Evolutionary conservation across 108 stramenopile species (phyloP).

Genomic region (Stephanodiscus triporus): DNA sequence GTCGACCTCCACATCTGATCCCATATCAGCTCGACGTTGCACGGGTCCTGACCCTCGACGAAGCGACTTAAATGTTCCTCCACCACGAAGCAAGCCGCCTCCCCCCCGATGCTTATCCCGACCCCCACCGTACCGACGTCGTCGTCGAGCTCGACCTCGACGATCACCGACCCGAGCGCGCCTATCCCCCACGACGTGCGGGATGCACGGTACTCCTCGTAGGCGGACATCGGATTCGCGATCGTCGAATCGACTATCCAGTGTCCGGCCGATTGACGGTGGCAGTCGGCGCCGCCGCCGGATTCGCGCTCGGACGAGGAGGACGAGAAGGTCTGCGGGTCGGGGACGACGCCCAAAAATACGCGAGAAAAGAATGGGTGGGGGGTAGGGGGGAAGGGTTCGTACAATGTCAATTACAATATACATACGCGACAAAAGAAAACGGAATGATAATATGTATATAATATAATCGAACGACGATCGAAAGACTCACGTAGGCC

Average conservation of each 20-base stretch:
- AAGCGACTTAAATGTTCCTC: conserved; percentile 64
- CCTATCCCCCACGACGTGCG: conserved; percentile 71
- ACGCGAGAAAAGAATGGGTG: not conserved
- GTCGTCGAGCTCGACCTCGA: conserved; percentile 63
- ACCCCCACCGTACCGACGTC: conserved; percentile 47
- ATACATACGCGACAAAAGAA: not conserved
- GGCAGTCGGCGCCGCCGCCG: conserved; percentile 70
- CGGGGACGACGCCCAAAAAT: not conserved
- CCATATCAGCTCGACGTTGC: conserved; percentile 76
- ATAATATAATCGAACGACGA: not conserved
- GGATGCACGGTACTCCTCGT: conserved; percentile 53
- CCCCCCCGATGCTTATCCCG: conserved; percentile 69
- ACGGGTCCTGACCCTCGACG: conserved; percentile 63
- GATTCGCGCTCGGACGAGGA: conserved; percentile 50
- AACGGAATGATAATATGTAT: not conserved
- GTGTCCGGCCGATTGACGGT: conserved; percentile 58
- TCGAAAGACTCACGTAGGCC: conserved; percentile 32
- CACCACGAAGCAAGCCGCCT: conserved; percentile 63
- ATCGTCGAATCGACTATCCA: conserved; percentile 70
- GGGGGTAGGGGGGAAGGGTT: not conserved
- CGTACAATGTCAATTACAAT: too few relatives aligned
- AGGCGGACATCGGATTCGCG: conserved; percentile 62
- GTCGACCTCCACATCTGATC: conserved; percentile 69
- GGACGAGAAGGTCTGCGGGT: conserved; percentile 44
- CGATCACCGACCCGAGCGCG: conserved; percentile 63